Percentiles rank a stretch among this genome's conserved stretches.
Conservation (phyloP, 2,329 filamentous ascomycete genomes). For the Alternaria dauci region DNA sequence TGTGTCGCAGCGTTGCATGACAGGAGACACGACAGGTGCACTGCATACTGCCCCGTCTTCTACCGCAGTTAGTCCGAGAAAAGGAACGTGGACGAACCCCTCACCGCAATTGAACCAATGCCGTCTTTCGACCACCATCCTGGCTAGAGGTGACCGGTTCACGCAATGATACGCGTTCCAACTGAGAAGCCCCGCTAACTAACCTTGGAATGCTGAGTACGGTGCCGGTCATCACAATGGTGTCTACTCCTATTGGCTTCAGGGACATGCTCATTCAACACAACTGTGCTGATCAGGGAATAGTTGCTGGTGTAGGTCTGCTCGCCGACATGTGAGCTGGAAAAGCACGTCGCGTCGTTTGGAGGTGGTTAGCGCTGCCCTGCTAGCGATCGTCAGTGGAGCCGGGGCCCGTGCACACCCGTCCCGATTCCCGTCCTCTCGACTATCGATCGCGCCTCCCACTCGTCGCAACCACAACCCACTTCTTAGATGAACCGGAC, state of each 20-base stretch:
- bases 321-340: slow-evolving; percentile 7
- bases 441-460: slow-evolving; percentile 11
- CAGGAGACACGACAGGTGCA: slow-evolving; percentile 1
- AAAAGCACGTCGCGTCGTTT: slow-evolving; percentile 12
- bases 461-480: background rate
- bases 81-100: background rate
- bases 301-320: slow-evolving; percentile 4
- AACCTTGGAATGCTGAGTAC: background rate
- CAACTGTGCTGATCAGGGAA: slow-evolving; percentile 2
- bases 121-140: background rate
- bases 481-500: slow-evolving; percentile 3
- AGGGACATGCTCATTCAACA: background rate
- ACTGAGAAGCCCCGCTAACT: background rate
- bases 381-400: slow-evolving; percentile 5
- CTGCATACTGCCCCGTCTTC: background rate
- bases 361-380: background rate
- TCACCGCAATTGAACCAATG: background rate
- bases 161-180: background rate
- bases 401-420: background rate
- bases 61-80: background rate
- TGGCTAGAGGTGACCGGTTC: background rate
- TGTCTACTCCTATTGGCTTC: background rate
- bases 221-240: background rate
- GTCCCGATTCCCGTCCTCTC: background rate
- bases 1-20: background rate